Conservation (phyloP, 2,329 filamentous ascomycete genomes). For the Fusarium coffeatum region DNA sequence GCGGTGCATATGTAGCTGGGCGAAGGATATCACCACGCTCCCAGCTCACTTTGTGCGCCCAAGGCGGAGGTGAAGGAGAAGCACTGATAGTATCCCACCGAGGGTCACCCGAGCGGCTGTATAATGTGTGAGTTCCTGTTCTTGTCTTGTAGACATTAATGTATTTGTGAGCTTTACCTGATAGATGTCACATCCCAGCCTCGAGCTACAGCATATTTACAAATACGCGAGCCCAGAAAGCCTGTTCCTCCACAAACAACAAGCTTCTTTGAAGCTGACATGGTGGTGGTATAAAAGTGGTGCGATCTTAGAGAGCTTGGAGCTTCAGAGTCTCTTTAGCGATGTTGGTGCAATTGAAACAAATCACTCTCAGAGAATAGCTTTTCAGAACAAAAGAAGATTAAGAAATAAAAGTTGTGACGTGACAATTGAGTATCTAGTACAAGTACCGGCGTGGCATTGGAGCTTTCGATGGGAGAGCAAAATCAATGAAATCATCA, state of each 20-base stretch:
- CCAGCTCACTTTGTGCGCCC: constrained; percentile 88
- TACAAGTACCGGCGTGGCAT: constrained; percentile 4
- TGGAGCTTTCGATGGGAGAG: constrained; percentile 21
- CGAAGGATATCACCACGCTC: constrained; percentile 88
- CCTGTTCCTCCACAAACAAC: constrained; percentile 95
- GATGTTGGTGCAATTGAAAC: not conserved
- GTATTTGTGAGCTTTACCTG: constrained; percentile 67
- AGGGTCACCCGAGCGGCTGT: constrained; percentile 89
- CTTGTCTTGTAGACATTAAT: not conserved
- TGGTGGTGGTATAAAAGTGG: constrained; percentile 51
- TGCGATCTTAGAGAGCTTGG: constrained; percentile 28
- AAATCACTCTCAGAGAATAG: not conserved
- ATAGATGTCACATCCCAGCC: constrained; percentile 95
- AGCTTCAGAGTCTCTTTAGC: constrained; percentile 12
- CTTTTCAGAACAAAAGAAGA: not conserved
- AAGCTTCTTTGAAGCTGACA: constrained; percentile 77
- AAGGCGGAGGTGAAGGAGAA: constrained; percentile 75
- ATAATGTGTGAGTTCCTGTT: constrained; percentile 33
- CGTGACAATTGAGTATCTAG: constrained; percentile 26
- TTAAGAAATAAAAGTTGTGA: not conserved
- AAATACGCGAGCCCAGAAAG: constrained; percentile 89
- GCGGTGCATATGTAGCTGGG: constrained; percentile 80
- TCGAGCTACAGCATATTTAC: constrained; percentile 84
- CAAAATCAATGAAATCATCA: constrained; percentile 47
- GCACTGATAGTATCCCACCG: constrained; percentile 84